Evolutionary conservation across 441 rosid genomes (phyloP).

Genomic region (Pelargonium fulgidum): DNA sequence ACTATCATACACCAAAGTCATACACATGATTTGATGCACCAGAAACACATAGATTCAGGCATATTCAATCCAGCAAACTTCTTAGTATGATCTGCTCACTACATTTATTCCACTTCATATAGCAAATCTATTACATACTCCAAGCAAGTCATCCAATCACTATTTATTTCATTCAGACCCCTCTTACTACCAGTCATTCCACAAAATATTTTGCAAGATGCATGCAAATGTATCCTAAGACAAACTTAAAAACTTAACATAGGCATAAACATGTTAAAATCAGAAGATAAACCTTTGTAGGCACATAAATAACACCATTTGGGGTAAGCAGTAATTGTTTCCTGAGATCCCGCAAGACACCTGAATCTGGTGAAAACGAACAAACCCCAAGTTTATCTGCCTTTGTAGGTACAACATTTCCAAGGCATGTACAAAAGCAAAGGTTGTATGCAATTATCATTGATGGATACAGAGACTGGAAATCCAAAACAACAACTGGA

Average conservation of each 20-base stretch:
- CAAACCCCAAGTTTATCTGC: constrained; percentile 73
- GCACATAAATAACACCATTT: constrained; percentile 74
- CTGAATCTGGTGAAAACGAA: constrained; percentile 56
- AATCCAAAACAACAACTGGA: constrained; percentile 95
- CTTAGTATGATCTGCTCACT: constrained; percentile 5
- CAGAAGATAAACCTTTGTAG: constrained; percentile 56
- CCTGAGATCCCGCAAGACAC: constrained; percentile 46
- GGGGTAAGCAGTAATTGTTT: constrained; percentile 65
- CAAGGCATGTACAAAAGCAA: constrained; percentile 93
- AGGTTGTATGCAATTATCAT: constrained; percentile 97
- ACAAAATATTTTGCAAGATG: not conserved
- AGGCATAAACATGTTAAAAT: not conserved
- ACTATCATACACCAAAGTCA: not conserved
- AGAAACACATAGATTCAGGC: not conserved
- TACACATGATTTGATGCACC: not conserved
- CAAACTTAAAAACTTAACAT: constrained; percentile 8
- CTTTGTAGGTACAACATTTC: constrained; percentile 61
- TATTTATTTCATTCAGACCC: not conserved
- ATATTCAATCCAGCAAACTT: not conserved
- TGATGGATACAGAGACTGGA: constrained; percentile 98
- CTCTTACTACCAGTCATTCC: not conserved
- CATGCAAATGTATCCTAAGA: not conserved
- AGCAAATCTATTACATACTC: not conserved
- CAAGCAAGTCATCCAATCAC: not conserved
- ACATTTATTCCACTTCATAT: constrained; percentile 2